A percentile compares a stretch with the other conserved stretches of the same genome.
Evolutionary conservation across 2,329 filamentous ascomycete genomes (phyloP).

Genomic region (Claviceps pusilla): DNA sequence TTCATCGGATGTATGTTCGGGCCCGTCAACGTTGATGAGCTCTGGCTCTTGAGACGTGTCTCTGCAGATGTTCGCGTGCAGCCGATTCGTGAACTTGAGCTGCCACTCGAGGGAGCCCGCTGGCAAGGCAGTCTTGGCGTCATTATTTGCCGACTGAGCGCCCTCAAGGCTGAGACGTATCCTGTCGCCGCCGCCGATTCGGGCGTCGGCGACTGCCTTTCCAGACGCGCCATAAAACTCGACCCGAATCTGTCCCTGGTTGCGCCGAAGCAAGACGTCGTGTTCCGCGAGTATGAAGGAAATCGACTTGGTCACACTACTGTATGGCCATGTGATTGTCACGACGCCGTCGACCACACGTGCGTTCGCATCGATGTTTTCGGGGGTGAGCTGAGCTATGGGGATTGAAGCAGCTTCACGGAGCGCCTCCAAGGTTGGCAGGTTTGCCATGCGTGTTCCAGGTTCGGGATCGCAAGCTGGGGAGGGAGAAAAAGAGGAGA

Average conservation of each 20-base stretch:
- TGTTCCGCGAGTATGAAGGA: slow-evolving; percentile 72
- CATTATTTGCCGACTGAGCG: slow-evolving; percentile 46
- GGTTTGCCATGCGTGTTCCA: slow-evolving; percentile 11
- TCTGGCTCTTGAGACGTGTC: slow-evolving; percentile 32
- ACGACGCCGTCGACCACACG: slow-evolving; percentile 53
- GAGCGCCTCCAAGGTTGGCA: slow-evolving; percentile 11
- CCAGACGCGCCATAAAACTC: slow-evolving; percentile 59
- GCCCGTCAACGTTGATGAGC: slow-evolving; percentile 35
- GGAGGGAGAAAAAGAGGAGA: not conserved
- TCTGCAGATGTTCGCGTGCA: slow-evolving; percentile 28
- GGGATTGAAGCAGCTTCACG: slow-evolving; percentile 25
- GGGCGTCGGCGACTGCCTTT: slow-evolving; percentile 48
- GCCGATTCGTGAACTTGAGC: slow-evolving; percentile 35
- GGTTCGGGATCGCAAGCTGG: not conserved
- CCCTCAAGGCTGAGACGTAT: slow-evolving; percentile 55
- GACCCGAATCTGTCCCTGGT: slow-evolving; percentile 66
- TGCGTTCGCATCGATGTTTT: slow-evolving; percentile 24
- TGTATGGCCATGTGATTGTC: slow-evolving; percentile 85
- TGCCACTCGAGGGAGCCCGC: slow-evolving; percentile 43
- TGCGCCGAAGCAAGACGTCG: slow-evolving; percentile 64
- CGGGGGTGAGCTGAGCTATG: slow-evolving; percentile 40
- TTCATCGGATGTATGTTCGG: slow-evolving; percentile 9
- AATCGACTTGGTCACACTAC: slow-evolving; percentile 55
- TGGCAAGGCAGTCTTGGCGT: slow-evolving; percentile 30
- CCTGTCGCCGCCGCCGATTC: slow-evolving; percentile 64